Evolutionary conservation across 1,284 basidiomycete genomes (phyloP).

Genomic region (Blastosporella zonata): DNA sequence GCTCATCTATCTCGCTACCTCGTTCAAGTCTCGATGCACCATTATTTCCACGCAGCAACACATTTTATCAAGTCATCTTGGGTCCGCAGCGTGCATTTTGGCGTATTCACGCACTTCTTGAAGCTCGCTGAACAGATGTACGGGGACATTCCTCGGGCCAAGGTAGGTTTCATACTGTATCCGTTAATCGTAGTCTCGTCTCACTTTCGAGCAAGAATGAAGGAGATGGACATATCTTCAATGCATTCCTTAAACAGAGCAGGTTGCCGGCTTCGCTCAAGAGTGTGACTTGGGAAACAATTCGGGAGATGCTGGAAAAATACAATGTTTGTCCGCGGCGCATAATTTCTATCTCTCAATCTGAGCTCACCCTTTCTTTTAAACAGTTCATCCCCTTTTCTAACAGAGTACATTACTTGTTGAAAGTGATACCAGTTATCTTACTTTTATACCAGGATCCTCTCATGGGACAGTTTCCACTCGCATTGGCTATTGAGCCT

Average conservation of each 20-base stretch:
- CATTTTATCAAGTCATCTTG: constrained; percentile 72
- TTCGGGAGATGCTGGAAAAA: constrained; percentile 62
- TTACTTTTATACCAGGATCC: constrained; percentile 50
- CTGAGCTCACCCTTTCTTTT: constrained; percentile 8
- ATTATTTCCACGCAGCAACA: constrained; percentile 66
- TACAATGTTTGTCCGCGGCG: constrained; percentile 50
- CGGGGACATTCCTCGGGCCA: constrained; percentile 62
- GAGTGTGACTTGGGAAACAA: constrained; percentile 56
- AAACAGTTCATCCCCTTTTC: constrained; percentile 73
- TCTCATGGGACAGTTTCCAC: constrained; percentile 70
- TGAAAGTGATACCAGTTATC: constrained; percentile 11
- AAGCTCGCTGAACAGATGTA: constrained; percentile 53
- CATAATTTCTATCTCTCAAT: constrained; percentile 2
- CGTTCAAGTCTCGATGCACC: constrained; percentile 70
- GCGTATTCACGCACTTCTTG: constrained; percentile 62
- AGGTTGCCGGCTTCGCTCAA: constrained; percentile 53
- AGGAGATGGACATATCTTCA: constrained; percentile 67
- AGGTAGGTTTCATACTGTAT: constrained; percentile 32
- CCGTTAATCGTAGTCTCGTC: constrained; percentile 13
- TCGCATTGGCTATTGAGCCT: constrained; percentile 71
- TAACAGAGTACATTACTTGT: constrained; percentile 45
- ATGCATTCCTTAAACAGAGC: constrained; percentile 63
- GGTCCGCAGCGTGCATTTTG: constrained; percentile 60
- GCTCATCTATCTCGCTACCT: constrained; percentile 76
- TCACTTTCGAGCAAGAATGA: constrained; percentile 40